These are phyloP conservation scores for Candida dubliniensis DNA, from an alignment of 1,139 yeast species.

Conservation along the genomic window DNA sequence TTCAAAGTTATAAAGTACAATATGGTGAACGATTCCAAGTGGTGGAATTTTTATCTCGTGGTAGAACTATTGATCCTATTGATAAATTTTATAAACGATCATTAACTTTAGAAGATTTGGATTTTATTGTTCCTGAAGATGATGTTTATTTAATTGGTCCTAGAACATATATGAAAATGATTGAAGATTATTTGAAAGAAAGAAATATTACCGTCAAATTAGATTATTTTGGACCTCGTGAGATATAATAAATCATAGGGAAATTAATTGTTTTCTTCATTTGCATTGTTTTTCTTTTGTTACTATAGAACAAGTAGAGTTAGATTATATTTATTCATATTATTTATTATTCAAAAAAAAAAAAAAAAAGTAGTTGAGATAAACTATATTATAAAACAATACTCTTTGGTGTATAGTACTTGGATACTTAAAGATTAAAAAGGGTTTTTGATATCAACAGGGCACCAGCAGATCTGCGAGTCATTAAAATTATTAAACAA, in stretches of 20 bases:
- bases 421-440: no score
- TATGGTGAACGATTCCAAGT: conserved; percentile 21
- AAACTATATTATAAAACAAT: no score
- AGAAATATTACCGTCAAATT: conserved; percentile 14
- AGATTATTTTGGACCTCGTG: conserved; percentile 17
- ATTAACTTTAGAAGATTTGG: conserved; percentile 18
- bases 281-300: no score
- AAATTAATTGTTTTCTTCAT: no score
- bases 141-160: conserved; percentile 40
- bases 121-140: conserved; percentile 14
- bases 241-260: conserved; percentile 6
- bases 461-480: no score
- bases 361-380: no score
- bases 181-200: conserved; percentile 17
- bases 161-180: conserved; percentile 30
- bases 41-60: conserved; percentile 22
- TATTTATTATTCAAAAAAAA: no score
- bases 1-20: conserved; percentile 18
- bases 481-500: no score
- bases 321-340: no score
- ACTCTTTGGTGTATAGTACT: no score
- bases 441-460: no score
- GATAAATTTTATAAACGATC: conserved; percentile 7
- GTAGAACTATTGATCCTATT: conserved; percentile 10
- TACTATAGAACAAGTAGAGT: no score